These are phyloP conservation scores for Myochromella boudieri DNA, from an alignment of 768 basidiomycete genomes.

Conservation along the genomic window DNA sequence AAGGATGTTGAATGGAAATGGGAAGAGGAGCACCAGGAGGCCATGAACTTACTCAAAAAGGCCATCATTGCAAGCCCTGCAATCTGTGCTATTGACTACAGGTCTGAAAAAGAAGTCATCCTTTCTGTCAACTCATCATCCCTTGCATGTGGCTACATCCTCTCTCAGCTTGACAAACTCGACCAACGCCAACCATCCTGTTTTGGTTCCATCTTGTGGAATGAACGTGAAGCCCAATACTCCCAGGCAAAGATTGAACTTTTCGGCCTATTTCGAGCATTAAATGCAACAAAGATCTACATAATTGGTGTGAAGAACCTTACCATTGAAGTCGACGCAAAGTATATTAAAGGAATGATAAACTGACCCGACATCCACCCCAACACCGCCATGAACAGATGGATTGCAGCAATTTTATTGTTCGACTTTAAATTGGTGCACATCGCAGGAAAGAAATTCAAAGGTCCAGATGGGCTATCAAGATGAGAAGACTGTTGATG, in stretches of 20 bases:
- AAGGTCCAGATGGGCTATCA: background rate
- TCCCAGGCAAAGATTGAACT: too few relatives aligned
- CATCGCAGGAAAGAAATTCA: background rate
- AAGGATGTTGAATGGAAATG: too few relatives aligned
- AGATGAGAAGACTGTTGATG: background rate
- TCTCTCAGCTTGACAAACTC: too few relatives aligned
- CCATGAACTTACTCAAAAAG: conserved; percentile 18
- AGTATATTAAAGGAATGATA: too few relatives aligned
- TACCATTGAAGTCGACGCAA: conserved; percentile 26
- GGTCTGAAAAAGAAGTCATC: conserved; percentile 19
- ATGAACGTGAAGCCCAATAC: conserved; percentile 21
- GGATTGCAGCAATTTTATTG: conserved; percentile 29
- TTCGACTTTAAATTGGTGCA: conserved; percentile 23
- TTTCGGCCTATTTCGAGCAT: too few relatives aligned
- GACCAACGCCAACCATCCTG: conserved; percentile 8
- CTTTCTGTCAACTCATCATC: conserved; percentile 28
- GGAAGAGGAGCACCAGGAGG: conserved; percentile 16
- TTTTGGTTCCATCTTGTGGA: conserved; percentile 12
- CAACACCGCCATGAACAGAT: conserved; percentile 26
- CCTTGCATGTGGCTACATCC: conserved; percentile 6
- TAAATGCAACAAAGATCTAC: too few relatives aligned
- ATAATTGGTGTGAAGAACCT: conserved; percentile 25
- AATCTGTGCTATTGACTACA: too few relatives aligned
- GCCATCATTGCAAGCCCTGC: conserved; percentile 19
- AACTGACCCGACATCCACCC: conserved; percentile 37